Evolutionary conservation across 306 rosid genomes (phyloP).

Genomic region (Ormosia semicastrata): DNA sequence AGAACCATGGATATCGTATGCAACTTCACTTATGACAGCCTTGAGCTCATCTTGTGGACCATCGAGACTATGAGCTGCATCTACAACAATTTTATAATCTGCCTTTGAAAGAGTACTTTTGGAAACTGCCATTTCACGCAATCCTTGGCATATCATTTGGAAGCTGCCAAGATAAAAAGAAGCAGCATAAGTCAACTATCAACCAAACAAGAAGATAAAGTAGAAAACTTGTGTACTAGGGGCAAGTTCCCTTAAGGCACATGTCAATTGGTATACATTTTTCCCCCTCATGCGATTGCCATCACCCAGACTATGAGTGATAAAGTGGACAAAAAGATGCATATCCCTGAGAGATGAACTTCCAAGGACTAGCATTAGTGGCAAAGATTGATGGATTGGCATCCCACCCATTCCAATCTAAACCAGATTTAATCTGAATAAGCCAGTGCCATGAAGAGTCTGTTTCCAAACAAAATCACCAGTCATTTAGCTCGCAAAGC

Average conservation of each 20-base stretch:
- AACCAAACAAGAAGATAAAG: conserved; percentile 14
- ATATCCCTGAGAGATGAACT: neutral
- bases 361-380: neutral
- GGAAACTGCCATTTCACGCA: conserved; percentile 62
- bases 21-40: conserved; percentile 63
- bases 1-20: conserved; percentile 61
- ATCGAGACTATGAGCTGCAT: conserved; percentile 57
- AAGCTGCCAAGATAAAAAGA: conserved; percentile 56
- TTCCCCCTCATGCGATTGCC: neutral
- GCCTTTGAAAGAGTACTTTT: conserved; percentile 51
- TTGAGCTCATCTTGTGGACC: conserved; percentile 68
- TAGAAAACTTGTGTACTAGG: neutral
- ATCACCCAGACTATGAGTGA: conserved; percentile 5
- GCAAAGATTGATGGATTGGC: neutral
- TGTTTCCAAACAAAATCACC: neutral
- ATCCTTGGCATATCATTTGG: conserved; percentile 66
- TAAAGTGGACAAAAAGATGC: neutral
- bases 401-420: neutral
- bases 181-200: conserved; percentile 30
- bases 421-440: neutral
- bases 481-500: neutral
- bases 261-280: neutral
- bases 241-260: neutral
- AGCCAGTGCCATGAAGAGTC: neutral
- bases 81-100: conserved; percentile 60